Conservation (phyloP, 768 basidiomycete species). For the Auricularia sp. region DNA sequence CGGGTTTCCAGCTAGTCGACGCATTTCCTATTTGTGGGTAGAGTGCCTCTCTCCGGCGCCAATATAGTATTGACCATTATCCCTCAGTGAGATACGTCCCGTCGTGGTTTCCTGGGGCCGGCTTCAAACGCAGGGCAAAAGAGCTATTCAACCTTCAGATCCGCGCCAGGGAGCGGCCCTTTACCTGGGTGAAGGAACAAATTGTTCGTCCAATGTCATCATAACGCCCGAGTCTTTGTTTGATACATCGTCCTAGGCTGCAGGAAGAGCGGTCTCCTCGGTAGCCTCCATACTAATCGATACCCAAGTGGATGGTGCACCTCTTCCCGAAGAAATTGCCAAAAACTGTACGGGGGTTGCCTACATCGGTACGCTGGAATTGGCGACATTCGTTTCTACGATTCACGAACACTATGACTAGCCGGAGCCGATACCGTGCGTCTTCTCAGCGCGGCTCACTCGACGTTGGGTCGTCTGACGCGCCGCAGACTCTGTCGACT, state of each 20-base stretch:
- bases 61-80: neutral
- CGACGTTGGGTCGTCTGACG: neutral
- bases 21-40: slow-evolving; percentile 10
- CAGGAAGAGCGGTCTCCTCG: slow-evolving; percentile 26
- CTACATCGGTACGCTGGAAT: slow-evolving; percentile 32
- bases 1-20: slow-evolving; percentile 8
- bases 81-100: slow-evolving; percentile 11
- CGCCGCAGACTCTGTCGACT: slow-evolving; percentile 37
- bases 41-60: neutral
- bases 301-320: neutral
- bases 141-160: neutral
- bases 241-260: slow-evolving; percentile 15
- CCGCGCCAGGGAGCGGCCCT: neutral
- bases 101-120: slow-evolving; percentile 15
- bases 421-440: slow-evolving; percentile 25
- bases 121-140: slow-evolving; percentile 9
- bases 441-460: slow-evolving; percentile 4
- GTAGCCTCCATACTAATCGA: slow-evolving; percentile 34
- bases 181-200: slow-evolving; percentile 8
- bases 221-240: no score
- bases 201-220: slow-evolving; percentile 20
- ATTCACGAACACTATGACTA: slow-evolving; percentile 2
- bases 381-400: neutral
- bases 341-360: slow-evolving; percentile 42
- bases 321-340: slow-evolving; percentile 31